Evolutionary conservation across 192 early-diverging fungal species (phyloP).

Genomic region (Coemansia pectinata): DNA sequence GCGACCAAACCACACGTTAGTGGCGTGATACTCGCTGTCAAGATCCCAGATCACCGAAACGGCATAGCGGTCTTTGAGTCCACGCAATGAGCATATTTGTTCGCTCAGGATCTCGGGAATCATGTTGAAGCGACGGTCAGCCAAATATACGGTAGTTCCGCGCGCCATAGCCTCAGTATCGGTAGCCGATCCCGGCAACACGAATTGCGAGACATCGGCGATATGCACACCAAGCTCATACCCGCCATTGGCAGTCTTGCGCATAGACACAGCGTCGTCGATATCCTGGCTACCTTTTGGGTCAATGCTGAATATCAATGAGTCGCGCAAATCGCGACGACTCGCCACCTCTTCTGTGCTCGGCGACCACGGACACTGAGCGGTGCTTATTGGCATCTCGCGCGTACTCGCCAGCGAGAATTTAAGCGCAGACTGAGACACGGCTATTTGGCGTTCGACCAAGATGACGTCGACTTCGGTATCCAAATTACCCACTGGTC

Average conservation of each 20-base stretch:
- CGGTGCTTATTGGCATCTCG: conserved; percentile 66
- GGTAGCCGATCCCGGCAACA: conserved; percentile 61
- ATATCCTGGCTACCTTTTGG: conserved; percentile 79
- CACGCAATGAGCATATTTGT: conserved; percentile 68
- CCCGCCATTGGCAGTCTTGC: conserved; percentile 47
- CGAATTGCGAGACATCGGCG: conserved; percentile 74
- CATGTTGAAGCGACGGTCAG: conserved; percentile 83
- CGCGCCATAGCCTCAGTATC: conserved; percentile 71
- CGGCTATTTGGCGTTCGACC: conserved; percentile 75
- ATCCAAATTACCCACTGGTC: conserved; percentile 64
- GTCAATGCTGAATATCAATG: conserved; percentile 69
- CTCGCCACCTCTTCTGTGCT: conserved; percentile 25
- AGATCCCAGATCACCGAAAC: conserved; percentile 74
- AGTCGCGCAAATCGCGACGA: conserved; percentile 42
- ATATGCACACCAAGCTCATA: conserved; percentile 78
- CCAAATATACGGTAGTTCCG: conserved; percentile 76
- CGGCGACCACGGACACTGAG: conserved; percentile 59
- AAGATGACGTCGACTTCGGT: conserved; percentile 76
- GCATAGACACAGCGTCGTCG: conserved; percentile 75
- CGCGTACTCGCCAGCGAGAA: conserved; percentile 64
- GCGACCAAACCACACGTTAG: conserved; percentile 69
- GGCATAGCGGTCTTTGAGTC: conserved; percentile 66
- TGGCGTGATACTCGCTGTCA: conserved; percentile 56
- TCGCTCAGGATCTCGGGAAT: conserved; percentile 73
- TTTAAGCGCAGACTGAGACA: conserved; percentile 69